Evolutionary conservation across 2,329 filamentous ascomycete genomes (phyloP).

Genomic region (Pseudogymnoascus sp.): DNA sequence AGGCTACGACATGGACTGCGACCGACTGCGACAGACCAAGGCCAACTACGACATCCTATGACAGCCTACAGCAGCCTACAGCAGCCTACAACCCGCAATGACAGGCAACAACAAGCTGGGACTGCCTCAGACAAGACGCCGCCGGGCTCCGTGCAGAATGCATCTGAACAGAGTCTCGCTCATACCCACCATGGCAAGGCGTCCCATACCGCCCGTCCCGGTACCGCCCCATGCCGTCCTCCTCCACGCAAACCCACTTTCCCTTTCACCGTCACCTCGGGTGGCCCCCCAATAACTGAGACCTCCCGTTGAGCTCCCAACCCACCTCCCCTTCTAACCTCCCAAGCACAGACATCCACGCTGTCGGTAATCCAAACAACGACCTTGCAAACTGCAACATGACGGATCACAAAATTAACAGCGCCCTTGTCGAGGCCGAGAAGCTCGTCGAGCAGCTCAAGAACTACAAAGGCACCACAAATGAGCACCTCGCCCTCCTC

Average conservation of each 20-base stretch:
- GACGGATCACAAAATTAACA: background rate
- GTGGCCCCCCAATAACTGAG: background rate
- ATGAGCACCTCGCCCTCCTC: slow-evolving; percentile 16
- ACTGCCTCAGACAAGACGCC: background rate
- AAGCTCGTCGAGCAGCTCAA: slow-evolving; percentile 17
- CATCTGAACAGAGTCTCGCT: background rate
- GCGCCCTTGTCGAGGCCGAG: slow-evolving; percentile 10
- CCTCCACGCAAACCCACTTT: background rate
- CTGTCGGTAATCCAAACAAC: background rate
- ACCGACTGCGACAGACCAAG: background rate
- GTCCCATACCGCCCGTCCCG: background rate
- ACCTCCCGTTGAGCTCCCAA: background rate
- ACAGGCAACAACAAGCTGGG: background rate
- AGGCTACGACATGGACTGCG: background rate
- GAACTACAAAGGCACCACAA: slow-evolving; percentile 17
- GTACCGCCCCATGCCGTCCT: background rate
- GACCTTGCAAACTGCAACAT: background rate
- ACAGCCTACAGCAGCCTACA: background rate
- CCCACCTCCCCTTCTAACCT: background rate
- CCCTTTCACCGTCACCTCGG: background rate
- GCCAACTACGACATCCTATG: background rate
- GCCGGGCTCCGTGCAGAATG: background rate
- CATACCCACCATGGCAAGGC: background rate
- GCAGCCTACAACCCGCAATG: background rate
- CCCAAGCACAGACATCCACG: background rate